Base-by-base conservation (phyloP, 78 protist genomes). In the Chrysochromulina parva region DNA sequence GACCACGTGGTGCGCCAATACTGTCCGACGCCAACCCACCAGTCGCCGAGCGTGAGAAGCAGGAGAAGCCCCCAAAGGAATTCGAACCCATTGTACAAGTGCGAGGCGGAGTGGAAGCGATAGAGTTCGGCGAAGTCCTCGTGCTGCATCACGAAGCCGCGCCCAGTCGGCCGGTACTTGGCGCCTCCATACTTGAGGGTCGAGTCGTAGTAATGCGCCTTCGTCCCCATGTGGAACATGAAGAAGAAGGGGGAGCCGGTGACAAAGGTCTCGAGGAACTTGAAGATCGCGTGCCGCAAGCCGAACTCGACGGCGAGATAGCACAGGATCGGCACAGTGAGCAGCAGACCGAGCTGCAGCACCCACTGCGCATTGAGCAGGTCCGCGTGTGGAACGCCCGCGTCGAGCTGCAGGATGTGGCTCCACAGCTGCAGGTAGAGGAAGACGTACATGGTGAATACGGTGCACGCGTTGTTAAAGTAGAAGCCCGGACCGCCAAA, bases 151-250 rank as follows among this genome's bases (percentile, higher is more conserved):
- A 89, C 92, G 59, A 89, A 89, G 38, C 92, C 92, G 22, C 92
- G 92, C 19, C 92, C 92, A 4, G 92, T 89, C 28, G 92, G 86
- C 4, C 92, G 82, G 86, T 89, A 89, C 28, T n/a, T 53, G 1
- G 86, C 82, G 65, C 86, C 92, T 17, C 92, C 90, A 19, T 17
- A 66, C 59, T 85, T 38, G 57, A 85, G 73, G 24, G 67, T 85
- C 3, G 52, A 59, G 50, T 47, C 16, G 1, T 59, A 50, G 55
- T 59, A 85, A 50, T 59, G n/a, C 47, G 78, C 67, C 69, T 89
- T 89, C 38, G 92, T 89, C 22, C 92, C 92, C 92, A 89, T 89
- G 67, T 89, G 92, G 66, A 89, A 89, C 87, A 89, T 66, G 67
- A 89, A 89, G 92, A 71, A 89, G 69, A 89, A 53, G 28, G 81